Conservation (phyloP, 1,284 basidiomycete species). For the Ganoderma resinaceum region DNA sequence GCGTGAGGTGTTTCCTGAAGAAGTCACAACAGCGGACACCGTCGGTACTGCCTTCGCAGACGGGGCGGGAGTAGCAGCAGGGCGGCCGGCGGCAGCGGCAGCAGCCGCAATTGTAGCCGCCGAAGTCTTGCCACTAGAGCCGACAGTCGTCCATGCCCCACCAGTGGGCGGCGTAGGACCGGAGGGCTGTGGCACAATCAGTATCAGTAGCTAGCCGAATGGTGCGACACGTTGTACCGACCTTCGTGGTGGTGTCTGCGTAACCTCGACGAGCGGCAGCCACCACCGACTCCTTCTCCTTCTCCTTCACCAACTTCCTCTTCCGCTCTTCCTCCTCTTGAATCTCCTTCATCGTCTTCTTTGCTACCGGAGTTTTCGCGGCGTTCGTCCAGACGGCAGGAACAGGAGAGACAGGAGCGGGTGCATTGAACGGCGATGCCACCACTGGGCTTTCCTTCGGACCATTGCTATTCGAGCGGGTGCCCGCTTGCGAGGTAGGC, state of each 20-base stretch:
- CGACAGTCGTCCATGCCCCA: constrained; percentile 88
- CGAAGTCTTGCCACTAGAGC: constrained; percentile 74
- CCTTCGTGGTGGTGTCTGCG: constrained; percentile 82
- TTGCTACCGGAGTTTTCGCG: constrained; percentile 51
- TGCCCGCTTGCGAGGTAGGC: constrained; percentile 73
- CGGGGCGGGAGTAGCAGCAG: constrained; percentile 38
- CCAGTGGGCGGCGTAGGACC: constrained; percentile 44
- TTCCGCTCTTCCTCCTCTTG: constrained; percentile 98
- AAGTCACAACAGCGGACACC: constrained; percentile 32
- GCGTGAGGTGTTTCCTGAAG: constrained; percentile 43
- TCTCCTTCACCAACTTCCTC: constrained; percentile 79
- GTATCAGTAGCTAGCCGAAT: constrained; percentile 10
- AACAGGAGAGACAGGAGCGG: constrained; percentile 44
- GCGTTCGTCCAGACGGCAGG: constrained; percentile 73
- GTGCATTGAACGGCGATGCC: constrained; percentile 40
- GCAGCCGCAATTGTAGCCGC: constrained; percentile 33
- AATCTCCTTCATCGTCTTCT: constrained; percentile 97
- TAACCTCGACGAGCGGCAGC: constrained; percentile 74
- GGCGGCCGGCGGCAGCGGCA: constrained; percentile 31
- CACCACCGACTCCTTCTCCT: constrained; percentile 62
- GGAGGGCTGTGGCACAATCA: constrained; percentile 17
- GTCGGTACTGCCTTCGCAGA: constrained; percentile 37
- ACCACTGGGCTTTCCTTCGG: constrained; percentile 52
- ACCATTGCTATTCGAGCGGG: constrained; percentile 48
- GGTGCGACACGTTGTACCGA: constrained; percentile 36